Percentiles rank a stretch among this genome's conserved stretches.
phyloP scores from a whole-genome alignment of 371 early-diverging fungal species.

The Massospora cicadina region DNA sequence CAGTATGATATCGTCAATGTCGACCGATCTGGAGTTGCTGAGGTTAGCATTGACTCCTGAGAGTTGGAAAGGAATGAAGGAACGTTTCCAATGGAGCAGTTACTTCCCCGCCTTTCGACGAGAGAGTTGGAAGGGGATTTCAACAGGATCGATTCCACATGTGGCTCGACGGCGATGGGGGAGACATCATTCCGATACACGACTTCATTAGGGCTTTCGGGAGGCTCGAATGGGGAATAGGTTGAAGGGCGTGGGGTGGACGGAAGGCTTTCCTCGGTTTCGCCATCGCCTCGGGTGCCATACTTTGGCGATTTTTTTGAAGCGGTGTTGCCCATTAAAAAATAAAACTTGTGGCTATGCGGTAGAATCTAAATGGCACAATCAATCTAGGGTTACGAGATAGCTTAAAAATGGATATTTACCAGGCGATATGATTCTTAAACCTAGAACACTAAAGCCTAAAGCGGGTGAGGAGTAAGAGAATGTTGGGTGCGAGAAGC shows the following conservation, averaged over 20 bases:
- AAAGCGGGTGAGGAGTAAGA: no score
- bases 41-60: background rate
- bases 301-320: background rate
- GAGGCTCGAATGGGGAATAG: background rate
- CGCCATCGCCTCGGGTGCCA: background rate
- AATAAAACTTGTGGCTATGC: no score
- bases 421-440: no score
- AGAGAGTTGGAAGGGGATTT: background rate
- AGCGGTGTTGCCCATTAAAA: background rate
- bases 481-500: no score
- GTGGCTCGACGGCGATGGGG: background rate
- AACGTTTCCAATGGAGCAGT: background rate
- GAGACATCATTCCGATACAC: constrained; percentile 2
- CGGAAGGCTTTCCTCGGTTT: background rate
- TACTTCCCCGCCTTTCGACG: background rate
- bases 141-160: constrained; percentile 1
- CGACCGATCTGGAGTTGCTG: constrained; percentile 21
- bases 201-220: background rate
- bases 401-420: no score
- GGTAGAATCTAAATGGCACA: no score
- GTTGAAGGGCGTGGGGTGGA: background rate
- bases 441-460: no score
- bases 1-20: constrained; percentile 74
- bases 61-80: background rate
- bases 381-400: no score